Evolutionary conservation across 768 basidiomycete genomes (phyloP).

Genomic region (Lyophyllum atratum): DNA sequence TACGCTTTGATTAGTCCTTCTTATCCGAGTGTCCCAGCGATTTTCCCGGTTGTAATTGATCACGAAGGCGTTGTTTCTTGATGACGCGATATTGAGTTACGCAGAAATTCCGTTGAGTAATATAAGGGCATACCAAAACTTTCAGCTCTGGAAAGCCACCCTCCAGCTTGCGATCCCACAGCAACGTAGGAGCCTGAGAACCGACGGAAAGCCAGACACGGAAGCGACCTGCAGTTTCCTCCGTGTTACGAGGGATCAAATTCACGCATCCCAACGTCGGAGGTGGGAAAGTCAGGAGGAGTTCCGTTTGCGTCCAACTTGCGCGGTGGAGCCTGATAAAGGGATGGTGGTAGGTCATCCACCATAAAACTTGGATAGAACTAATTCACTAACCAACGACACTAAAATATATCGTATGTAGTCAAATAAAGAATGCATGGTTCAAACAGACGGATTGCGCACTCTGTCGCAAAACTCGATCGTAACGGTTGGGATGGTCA

Average conservation of each 20-base stretch:
- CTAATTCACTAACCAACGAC: slow-evolving; percentile 87
- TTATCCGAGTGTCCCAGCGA: slow-evolving; percentile 90
- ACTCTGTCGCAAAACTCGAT: slow-evolving; percentile 96
- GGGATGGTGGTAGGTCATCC: neutral
- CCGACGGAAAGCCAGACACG: slow-evolving; percentile 77
- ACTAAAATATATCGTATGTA: slow-evolving; percentile 40
- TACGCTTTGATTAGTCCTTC: slow-evolving; percentile 24
- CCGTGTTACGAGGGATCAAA: slow-evolving; percentile 71
- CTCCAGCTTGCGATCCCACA: slow-evolving; percentile 92
- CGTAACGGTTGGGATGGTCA: slow-evolving; percentile 53
- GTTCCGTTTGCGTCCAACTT: slow-evolving; percentile 91
- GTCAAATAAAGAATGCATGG: neutral
- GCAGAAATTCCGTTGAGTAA: neutral
- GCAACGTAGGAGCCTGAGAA: slow-evolving; percentile 41
- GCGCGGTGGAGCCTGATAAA: slow-evolving; percentile 83
- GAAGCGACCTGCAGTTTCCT: slow-evolving; percentile 89
- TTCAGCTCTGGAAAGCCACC: slow-evolving; percentile 94
- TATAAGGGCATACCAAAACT: slow-evolving; percentile 50
- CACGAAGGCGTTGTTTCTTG: slow-evolving; percentile 89
- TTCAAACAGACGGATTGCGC: slow-evolving; percentile 28
- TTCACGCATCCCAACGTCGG: slow-evolving; percentile 68
- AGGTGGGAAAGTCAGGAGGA: slow-evolving; percentile 88
- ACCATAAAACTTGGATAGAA: neutral
- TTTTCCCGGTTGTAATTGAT: slow-evolving; percentile 77
- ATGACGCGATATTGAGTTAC: slow-evolving; percentile 5